Evolutionary conservation across 2,329 filamentous ascomycete species (phyloP), one percentile per base, ranked within the genome.

Genomic region (Graphiopsis chlorocephala): DNA sequence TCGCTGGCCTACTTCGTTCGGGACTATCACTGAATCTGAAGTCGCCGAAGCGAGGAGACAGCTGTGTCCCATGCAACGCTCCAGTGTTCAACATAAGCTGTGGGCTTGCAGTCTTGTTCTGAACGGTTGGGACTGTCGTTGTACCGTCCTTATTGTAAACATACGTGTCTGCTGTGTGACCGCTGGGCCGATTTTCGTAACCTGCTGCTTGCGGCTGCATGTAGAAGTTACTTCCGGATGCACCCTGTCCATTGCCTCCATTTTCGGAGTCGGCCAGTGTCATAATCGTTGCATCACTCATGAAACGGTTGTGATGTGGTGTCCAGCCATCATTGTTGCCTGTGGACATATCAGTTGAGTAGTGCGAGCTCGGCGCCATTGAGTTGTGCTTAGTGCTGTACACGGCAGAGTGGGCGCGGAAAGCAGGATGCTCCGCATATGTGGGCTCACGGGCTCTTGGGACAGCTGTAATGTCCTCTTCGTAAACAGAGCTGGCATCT

Each of bases 401-500:
- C 48, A 74, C 55, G 2, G 72, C 72, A 26, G 69, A 71, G 56
- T 72, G 69, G 6, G 68, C 69, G 7, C 71, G 68, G 57, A 72
- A 72, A 5, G 69, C 72, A 28, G 72, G 72, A 63, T 75, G 73
- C 57, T 74, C 72, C 3, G 70, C 69, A 64, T 73, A 74, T 0
- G 72, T 70, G 5, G 72, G 53, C 33, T 73, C 69, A 10, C 50
- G 50, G 7, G 50, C 17, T 11, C 26, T 29, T 8, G 61, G 66
- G 20, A 69, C 60, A 20, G 67, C 63, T 3, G 71, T 66, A 12
- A 68, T 59, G 29, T 88, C 85, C 5, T 75, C 72, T 7, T 67
- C 83, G 57, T 84, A 82, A 15, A 84, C 81, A 69, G 86, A 76
- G 2, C 87, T 88, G 71, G 87, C 87, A 67, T 90, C 87, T 14